These are phyloP conservation scores for Pythium apleroticum DNA, from an alignment of 352 stramenopile genomes.

Conservation along the genomic window DNA sequence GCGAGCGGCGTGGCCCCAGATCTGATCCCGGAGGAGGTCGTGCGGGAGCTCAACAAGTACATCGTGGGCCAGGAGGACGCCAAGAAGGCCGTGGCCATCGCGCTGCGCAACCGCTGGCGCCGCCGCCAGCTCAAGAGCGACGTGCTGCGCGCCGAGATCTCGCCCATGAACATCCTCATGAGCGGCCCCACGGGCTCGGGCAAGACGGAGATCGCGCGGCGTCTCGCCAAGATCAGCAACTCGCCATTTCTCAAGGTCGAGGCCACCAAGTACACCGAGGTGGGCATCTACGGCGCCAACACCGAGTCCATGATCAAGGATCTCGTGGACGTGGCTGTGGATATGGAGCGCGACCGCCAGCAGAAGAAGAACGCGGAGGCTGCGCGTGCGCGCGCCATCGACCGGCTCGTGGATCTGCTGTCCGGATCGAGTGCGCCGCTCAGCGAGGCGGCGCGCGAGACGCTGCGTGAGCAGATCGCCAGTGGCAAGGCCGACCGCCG, in stretches of 20 bases:
- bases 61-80: constrained; percentile 96
- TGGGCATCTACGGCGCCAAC: constrained; percentile 98
- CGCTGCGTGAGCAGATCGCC: constrained; percentile 61
- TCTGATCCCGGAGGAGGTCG: constrained; percentile 91
- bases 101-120: constrained; percentile 97
- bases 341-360: constrained; percentile 77
- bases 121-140: constrained; percentile 92
- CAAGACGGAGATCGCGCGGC: constrained; percentile 97
- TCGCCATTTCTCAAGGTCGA: constrained; percentile 98
- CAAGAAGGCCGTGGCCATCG: constrained; percentile 97
- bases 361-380: constrained; percentile 87
- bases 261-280: constrained; percentile 99
- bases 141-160: constrained; percentile 83
- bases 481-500: constrained; percentile 51
- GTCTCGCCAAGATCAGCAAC: constrained; percentile 97
- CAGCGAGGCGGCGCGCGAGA: constrained; percentile 43
- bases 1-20: constrained; percentile 24
- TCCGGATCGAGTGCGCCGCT: constrained; percentile 32
- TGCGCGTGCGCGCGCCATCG: constrained; percentile 88
- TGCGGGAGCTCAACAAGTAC: constrained; percentile 93
- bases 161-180: constrained; percentile 99
- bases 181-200: constrained; percentile 97
- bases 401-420: constrained; percentile 84
- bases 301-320: constrained; percentile 99
- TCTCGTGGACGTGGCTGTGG: constrained; percentile 95